Evolutionary conservation across 768 basidiomycete species (phyloP), one percentile per base, ranked within the genome.

Genomic region (Psilocybe cubensis): DNA sequence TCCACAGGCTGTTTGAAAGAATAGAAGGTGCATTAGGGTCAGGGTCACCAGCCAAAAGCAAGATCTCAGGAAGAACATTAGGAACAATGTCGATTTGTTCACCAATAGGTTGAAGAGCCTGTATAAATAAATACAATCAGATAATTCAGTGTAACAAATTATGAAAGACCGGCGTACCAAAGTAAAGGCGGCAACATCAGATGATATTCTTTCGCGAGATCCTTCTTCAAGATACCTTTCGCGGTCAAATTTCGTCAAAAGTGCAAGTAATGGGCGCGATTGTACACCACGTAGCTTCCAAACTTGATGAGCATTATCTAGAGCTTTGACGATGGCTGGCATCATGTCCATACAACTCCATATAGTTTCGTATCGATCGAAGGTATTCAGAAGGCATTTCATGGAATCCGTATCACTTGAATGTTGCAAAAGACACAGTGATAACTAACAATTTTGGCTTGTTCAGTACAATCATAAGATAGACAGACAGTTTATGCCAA

Each of bases 1-100:
- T 89, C 92, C 92, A 94, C 12, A 94, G 75, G 44, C 82, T 81
- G 62, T 88, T 89, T 0, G 91, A 91, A 20, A 94, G 83, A 45
- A 82, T 79, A 0, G 86, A 85, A 2, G 89, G 82, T 4, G 86
- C 89, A 56, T 87, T 84, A 0, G 75, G 74, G 48, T 81, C 79
- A 2, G 78, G 71, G 65, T 90, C 84, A 9, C 78, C 81, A 4
- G 83, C 81, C n/a, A 92, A 79, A 7, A 85, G 67, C 18, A 89
- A 73, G 35, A 92, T 89, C 67, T 92, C 90, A 0, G 87, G 85
- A 9, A 84, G 69, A 23, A 76, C 70, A 47, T 75, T 73, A 20
- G 83, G 83, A 28, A 82, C 79, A 52, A 68, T 52, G 46, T 76
- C 76, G 33, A 72, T 74, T 52, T 67, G 74, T 47, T 76, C 70